These are phyloP conservation scores for Pseudogymnoascus sp. DNA, from an alignment of 2,329 filamentous ascomycete genomes.

Conservation along the genomic window DNA sequence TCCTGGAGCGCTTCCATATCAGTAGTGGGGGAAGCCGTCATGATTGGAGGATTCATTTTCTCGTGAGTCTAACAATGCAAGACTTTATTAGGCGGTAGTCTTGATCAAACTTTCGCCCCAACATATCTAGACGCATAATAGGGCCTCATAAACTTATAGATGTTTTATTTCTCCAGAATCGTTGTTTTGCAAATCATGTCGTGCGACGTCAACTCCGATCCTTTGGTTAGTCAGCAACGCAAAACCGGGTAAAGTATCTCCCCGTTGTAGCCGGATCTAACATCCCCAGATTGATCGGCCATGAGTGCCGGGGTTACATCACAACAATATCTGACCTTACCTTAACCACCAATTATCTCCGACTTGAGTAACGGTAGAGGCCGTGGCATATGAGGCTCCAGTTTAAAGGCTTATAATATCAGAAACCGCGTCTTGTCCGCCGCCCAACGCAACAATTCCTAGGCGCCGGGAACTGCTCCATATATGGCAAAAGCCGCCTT, in stretches of 20 bases:
- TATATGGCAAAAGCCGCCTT: background rate
- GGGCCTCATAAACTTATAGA: conserved; percentile 3
- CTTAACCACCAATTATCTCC: background rate
- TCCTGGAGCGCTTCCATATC: conserved; percentile 2
- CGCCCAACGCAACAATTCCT: background rate
- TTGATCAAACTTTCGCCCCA: conserved; percentile 3
- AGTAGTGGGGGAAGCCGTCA: background rate
- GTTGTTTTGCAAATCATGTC: conserved; percentile 4
- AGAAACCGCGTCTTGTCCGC: background rate
- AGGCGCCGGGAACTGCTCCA: background rate
- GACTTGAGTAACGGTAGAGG: background rate
- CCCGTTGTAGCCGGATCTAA: background rate
- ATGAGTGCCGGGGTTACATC: background rate
- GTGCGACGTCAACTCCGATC: background rate
- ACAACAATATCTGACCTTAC: conserved; percentile 1
- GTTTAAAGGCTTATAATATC: background rate
- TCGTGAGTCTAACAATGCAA: background rate
- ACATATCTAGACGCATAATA: conserved; percentile 5
- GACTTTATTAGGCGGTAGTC: background rate
- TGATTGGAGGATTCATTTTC: background rate
- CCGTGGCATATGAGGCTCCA: background rate
- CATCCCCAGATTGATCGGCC: conserved; percentile 5
- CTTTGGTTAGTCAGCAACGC: background rate
- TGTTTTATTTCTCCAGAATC: background rate
- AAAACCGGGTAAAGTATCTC: background rate